Percentiles rank a stretch among this genome's conserved stretches.
These are phyloP conservation scores for Pseudogymnoascus sp. DNA, from an alignment of 2,329 filamentous ascomycete genomes.

Conservation along the genomic window DNA sequence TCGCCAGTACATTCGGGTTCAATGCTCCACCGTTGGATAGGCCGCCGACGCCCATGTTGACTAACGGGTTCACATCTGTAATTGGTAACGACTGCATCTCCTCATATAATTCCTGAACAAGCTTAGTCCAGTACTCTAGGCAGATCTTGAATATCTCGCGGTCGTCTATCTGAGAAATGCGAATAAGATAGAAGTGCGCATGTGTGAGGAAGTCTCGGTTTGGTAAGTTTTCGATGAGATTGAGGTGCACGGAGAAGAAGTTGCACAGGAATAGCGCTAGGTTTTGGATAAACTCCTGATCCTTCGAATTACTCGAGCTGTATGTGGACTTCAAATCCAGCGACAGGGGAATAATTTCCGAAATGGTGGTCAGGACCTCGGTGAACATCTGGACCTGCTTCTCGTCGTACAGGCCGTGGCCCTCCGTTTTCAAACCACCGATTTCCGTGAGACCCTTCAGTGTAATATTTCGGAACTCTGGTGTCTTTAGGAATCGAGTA, in stretches of 20 bases:
- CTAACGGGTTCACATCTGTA: slow-evolving; percentile 82
- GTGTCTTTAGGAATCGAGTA: slow-evolving; percentile 83
- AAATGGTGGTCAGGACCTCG: slow-evolving; percentile 85
- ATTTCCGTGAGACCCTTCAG: slow-evolving; percentile 97
- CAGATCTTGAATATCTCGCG: slow-evolving; percentile 99
- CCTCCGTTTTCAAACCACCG: slow-evolving; percentile 80
- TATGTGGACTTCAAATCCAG: slow-evolving; percentile 90
- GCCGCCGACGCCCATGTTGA: slow-evolving; percentile 64
- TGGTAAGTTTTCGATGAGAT: slow-evolving; percentile 87
- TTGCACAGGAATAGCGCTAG: slow-evolving; percentile 92
- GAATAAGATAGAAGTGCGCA: slow-evolving; percentile 95
- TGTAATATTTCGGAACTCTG: slow-evolving; percentile 94
- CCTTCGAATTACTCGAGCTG: slow-evolving; percentile 78
- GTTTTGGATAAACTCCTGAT: slow-evolving; percentile 98
- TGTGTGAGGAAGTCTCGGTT: slow-evolving; percentile 93
- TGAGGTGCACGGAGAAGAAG: slow-evolving; percentile 90
- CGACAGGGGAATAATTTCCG: slow-evolving; percentile 83
- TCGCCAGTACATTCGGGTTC: slow-evolving; percentile 74
- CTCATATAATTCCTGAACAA: slow-evolving; percentile 95
- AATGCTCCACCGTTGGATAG: slow-evolving; percentile 74
- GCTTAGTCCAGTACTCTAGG: slow-evolving; percentile 97
- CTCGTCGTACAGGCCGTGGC: slow-evolving; percentile 73
- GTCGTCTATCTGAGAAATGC: slow-evolving; percentile 97
- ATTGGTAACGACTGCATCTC: slow-evolving; percentile 97
- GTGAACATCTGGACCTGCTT: slow-evolving; percentile 98